Conservation (phyloP, 2,329 filamentous ascomycete genomes). For the Reticulascus tulasneorum region DNA sequence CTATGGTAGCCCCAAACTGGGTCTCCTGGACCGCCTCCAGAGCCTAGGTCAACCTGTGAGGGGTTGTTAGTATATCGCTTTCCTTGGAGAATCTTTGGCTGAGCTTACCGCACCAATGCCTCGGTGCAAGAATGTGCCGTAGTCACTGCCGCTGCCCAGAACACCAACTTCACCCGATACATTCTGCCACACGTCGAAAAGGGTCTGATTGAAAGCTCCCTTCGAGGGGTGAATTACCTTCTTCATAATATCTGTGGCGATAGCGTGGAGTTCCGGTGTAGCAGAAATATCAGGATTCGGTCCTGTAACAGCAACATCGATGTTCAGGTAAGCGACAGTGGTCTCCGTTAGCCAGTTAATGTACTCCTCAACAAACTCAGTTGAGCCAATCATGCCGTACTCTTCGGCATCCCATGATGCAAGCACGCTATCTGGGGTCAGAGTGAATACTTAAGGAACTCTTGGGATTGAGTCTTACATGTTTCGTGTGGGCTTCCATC, state of each 20-base stretch:
- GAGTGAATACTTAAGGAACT: neutral
- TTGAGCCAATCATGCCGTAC: constrained; percentile 75
- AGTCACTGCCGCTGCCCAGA: constrained; percentile 64
- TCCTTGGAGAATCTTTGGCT: constrained; percentile 14
- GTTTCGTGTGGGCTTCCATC: constrained; percentile 77
- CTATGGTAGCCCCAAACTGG: constrained; percentile 70
- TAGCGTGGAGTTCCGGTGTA: constrained; percentile 64
- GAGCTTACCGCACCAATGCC: constrained; percentile 35
- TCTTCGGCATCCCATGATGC: constrained; percentile 71
- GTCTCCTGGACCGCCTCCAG: constrained; percentile 36
- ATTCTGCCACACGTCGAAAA: constrained; percentile 38
- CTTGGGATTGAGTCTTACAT: constrained; percentile 15
- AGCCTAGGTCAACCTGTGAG: constrained; percentile 55
- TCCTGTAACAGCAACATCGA: constrained; percentile 65
- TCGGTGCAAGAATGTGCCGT: constrained; percentile 61
- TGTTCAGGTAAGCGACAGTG: constrained; percentile 74
- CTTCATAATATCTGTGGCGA: constrained; percentile 58
- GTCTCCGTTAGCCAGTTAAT: constrained; percentile 69
- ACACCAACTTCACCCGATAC: constrained; percentile 39
- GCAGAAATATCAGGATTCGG: constrained; percentile 52
- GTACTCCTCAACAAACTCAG: constrained; percentile 84
- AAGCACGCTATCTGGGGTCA: constrained; percentile 55
- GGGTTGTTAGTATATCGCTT: constrained; percentile 20
- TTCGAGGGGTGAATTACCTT: constrained; percentile 57
- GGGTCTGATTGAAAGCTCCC: constrained; percentile 40